A percentile compares a stretch with the other conserved stretches of the same genome.
Conservation (phyloP, 257 asterid species). For the Solanum etuberosum region DNA sequence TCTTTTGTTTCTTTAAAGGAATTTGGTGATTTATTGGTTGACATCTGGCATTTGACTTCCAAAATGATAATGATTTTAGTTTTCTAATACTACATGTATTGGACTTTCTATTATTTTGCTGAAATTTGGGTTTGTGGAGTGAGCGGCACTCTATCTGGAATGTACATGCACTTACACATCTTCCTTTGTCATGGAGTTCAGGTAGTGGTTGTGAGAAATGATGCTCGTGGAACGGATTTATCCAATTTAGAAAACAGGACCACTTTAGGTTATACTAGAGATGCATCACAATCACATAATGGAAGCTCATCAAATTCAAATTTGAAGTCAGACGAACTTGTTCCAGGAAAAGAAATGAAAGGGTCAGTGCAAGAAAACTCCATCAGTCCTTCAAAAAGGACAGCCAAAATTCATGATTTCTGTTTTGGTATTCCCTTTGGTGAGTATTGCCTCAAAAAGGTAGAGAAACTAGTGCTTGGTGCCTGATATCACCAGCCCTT, state of each 20-base stretch:
- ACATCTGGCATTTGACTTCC: not conserved
- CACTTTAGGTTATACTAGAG: slow-evolving; percentile 26
- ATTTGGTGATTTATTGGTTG: not conserved
- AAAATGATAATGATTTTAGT: not conserved
- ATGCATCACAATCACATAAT: slow-evolving; percentile 28
- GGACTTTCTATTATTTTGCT: not conserved
- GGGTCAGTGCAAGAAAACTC: slow-evolving; percentile 27
- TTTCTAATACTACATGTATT: not conserved
- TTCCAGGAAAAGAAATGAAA: slow-evolving; percentile 17
- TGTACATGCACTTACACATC: not conserved
- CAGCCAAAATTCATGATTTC: slow-evolving; percentile 87
- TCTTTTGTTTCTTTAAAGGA: not conserved
- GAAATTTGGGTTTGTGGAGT: not conserved
- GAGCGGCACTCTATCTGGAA: not conserved
- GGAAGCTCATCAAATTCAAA: slow-evolving; percentile 33
- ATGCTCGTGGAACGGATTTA: slow-evolving; percentile 27
- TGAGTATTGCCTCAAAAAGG: slow-evolving; percentile 15
- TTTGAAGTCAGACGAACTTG: slow-evolving; percentile 21
- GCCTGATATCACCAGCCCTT: not conserved
- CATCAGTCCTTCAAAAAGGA: slow-evolving; percentile 31
- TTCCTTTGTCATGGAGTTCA: slow-evolving; percentile 10
- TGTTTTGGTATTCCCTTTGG: slow-evolving; percentile 95
- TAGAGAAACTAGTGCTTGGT: not conserved
- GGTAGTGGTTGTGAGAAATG: slow-evolving; percentile 36
- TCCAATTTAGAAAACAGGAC: slow-evolving; percentile 30